Evolutionary conservation across 176 grass and related monocot genomes (phyloP), one percentile per base, ranked within the genome.

Genomic region (Triticum monococcum): DNA sequence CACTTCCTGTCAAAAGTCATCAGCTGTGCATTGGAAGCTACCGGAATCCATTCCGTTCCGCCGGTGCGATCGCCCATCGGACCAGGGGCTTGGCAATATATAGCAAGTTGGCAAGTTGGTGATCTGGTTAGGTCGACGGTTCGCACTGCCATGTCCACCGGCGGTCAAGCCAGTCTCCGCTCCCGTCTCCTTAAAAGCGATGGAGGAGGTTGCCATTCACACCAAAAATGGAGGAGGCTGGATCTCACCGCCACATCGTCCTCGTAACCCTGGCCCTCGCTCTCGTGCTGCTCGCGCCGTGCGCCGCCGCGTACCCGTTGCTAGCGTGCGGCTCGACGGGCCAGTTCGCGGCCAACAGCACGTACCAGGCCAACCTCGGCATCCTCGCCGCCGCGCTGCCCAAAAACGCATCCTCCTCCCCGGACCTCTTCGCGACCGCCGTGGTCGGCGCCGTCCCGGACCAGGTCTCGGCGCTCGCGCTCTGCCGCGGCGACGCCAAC

Each of bases 321-420:
- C 2, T 31, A 0, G 0, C 31, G 6, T 93, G 92, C 70, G 89
- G 72, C 45, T 5, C 4, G 9, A 56, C 46, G 45, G 75, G 8
- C 79, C 40, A 8, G 50, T 92, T 81, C 65, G 17, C 7, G 2
- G 35, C 72, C 4, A 86, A 92, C 85, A 84, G 73, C 81, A 81
- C 30, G 1, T 95, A 95, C 79, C 68, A 90, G 46, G 41, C 85
- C 28, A 88, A 92, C 31, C 84, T 92, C 37, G 69, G 86, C 78
- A 12, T 66, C 30, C 7, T 84, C 66, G 63, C 80, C 56, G 38
- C 67, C 23, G 37, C 30, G n/a, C 57, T 89, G 17, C 81, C 86
- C 13, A 73, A 33, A 22, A 87, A 87, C 57, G 11, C 17, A 22
- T 74, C 68, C 11, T 2, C 40, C 0, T 87, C 85, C 14, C 9